Evolutionary conservation across 2,329 filamentous ascomycete species (phyloP), one percentile per base, ranked within the genome.

Genomic region (Celoporthe dispersa): DNA sequence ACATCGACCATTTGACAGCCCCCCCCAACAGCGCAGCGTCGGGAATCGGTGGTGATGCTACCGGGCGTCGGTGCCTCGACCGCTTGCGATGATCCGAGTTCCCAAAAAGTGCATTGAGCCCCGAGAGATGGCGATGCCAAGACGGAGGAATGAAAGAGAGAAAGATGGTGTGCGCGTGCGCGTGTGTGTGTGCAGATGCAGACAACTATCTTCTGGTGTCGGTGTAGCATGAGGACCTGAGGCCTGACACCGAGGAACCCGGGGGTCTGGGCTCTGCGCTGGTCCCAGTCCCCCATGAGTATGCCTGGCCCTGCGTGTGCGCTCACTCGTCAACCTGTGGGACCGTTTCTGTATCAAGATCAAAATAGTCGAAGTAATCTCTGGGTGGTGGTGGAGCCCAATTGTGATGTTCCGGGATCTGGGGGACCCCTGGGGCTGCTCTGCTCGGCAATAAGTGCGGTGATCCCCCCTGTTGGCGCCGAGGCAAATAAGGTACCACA

Each of bases 21-120:
- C 16, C 53, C 25, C 35, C 16, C 53, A 28, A 28, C 11, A 39
- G 59, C 28, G 48, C 35, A 44, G 35, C 39, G 28, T 65, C 67
- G 67, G 67, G 28, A 60, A 44, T 68, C 67, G 67, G 67, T 64
- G 16, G n/a, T 16, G 28, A 22, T 41, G 14, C 57, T 35, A 33
- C 41, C 44, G 57, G 59, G 63, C 64, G 68, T 41, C 31, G 65
- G 68, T 66, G 28, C 19, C 19, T 37, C 19, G 33, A 60, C 62
- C 62, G 62, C 25, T 35, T 44, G 39, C 62, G 62, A 44, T 64
- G 28, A 14, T 33, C 39, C 39, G n/a, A 33, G 39, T 25, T 64
- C 22, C 60, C 60, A 28, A 63, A 12, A 33, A 25, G 33, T 37
- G 59, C 19, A 61, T 61, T 22, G 59, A 37, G 33, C 59, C 35